phyloP scores from a whole-genome alignment of 345 rosid species.

The Cardamine chenopodiifolia region DNA sequence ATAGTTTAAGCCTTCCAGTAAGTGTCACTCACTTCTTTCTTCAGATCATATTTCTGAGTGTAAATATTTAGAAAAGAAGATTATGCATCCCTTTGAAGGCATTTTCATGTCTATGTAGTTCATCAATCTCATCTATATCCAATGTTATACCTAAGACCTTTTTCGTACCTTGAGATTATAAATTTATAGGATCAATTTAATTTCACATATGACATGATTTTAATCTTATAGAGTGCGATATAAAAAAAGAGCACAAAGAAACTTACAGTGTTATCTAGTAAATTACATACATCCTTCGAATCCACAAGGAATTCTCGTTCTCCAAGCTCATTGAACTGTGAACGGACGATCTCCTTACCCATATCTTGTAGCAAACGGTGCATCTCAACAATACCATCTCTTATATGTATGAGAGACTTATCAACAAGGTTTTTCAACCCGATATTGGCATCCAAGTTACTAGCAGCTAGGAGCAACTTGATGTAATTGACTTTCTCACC shows the following conservation, averaged over 20 bases:
- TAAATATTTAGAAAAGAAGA: slow-evolving; percentile 30
- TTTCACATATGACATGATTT: background rate
- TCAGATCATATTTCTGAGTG: background rate
- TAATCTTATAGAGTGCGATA: background rate
- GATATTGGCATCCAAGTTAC: background rate
- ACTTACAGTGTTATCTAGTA: slow-evolving; percentile 28
- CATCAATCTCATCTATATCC: background rate
- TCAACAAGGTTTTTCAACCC: slow-evolving; percentile 8
- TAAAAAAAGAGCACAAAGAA: background rate
- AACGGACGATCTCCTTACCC: slow-evolving; percentile 31
- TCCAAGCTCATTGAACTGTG: slow-evolving; percentile 29
- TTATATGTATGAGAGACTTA: slow-evolving; percentile 24
- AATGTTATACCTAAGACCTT: slow-evolving; percentile 26
- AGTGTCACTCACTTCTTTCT: background rate
- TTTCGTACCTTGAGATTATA: slow-evolving; percentile 24
- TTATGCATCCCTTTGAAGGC: slow-evolving; percentile 16
- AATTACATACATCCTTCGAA: slow-evolving; percentile 5
- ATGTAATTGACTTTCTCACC: background rate
- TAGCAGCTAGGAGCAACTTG: background rate
- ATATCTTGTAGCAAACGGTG: slow-evolving; percentile 38
- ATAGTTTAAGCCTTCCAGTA: no score
- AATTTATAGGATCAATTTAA: background rate
- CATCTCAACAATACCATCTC: background rate
- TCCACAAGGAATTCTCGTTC: slow-evolving; percentile 31
- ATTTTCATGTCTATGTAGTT: background rate